Evolutionary conservation across 345 rosid species (phyloP), one percentile per base, ranked within the genome.

Genomic region (Gossypium arboreum): DNA sequence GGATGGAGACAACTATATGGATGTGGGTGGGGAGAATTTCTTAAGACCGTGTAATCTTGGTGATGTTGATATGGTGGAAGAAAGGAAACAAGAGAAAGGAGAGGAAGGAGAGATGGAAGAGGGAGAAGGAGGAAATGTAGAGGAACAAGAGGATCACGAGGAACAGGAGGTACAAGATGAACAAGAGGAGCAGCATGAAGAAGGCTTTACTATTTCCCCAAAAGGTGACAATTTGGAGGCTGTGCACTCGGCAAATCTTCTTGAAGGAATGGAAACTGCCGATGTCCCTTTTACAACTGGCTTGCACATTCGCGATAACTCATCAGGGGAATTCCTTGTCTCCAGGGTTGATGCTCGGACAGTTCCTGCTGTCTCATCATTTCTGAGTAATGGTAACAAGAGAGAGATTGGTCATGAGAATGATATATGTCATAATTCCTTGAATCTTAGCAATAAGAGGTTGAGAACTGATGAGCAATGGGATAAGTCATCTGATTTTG

Each of bases 391-490:
- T 77, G 78, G 78, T 59, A 83, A 73, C 81, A 92, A 91, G 88
- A 90, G 98, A 79, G 89, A 80, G 80, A 81, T 86, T 27, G 92
- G 76, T 56, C 85, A 84, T 44, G 90, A 86, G 59, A 79, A 81
- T 63, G 92, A 81, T 74, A 20, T 77, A 22, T 62, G 88, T 71
- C 89, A 81, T 76, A 84, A 86, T 72, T 25, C 88, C 39, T 85
- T 83, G 79, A 79, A 80, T 81, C 89, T 84, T 16, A 60, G 74
- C 65, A 85, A 63, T 78, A 95, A 95, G 88, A 86, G 98, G 78
- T 77, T 88, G 82, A 89, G 93, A 80, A 83, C 69, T 71, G 90
- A 89, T 52, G 89, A 72, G 9, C 78, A 82, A 44, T 89, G 92
- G 89, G 85, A 74, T 29, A 88, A 87, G 70, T 79, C 86, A 4